Base-by-base conservation (phyloP, 2,329 filamentous ascomycete genomes). In the Parafenestella ontariensis region DNA sequence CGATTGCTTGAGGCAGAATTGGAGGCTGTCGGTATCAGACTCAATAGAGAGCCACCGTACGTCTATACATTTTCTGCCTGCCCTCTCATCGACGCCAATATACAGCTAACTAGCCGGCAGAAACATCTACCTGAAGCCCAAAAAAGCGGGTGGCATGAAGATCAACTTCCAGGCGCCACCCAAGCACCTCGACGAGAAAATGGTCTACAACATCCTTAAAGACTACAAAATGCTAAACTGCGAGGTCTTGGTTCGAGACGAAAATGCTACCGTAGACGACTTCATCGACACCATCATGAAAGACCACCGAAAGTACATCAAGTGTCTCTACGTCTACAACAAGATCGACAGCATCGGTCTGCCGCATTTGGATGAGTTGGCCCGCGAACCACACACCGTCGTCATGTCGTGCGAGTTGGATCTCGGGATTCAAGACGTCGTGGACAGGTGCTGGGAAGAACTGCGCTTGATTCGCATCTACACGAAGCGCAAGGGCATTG, bases 281-380 rank as follows among this genome's bases (percentile, higher is more conserved):
- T 90, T 99, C 76, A 99, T 99, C 79, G 95, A 99, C 76, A 92
- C 97, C 58, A 97, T 99, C 78, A 98, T 98, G 94, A 96, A 95
- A 78, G 92, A 97, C 73, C 95, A 99, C 81, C 84, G 95, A 72
- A 99, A 96, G 77, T 99, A 99, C 82, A 97, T 99, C 81, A 85
- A 86, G 73, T 89, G 87, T 52, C 84, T 99, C 28, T 99, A 99
- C 79, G 94, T 98, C 28, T 99, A 99, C 87, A 99, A 99, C 89
- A 99, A 99, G 81, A 96, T 99, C 79, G 95, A 99, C 80, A 89
- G 87, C 75, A 91, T 99, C 56, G 94, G 90, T 37, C 85, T 99
- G 62, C 92, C 97, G 74, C 96, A 96, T 78, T 85, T 99, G 43
- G 91, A 99, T 81, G 87, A 89, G 73, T 83, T 99, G 20, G 95